Conservation (phyloP, 768 basidiomycete species). For the Daedaleopsis nitida region DNA sequence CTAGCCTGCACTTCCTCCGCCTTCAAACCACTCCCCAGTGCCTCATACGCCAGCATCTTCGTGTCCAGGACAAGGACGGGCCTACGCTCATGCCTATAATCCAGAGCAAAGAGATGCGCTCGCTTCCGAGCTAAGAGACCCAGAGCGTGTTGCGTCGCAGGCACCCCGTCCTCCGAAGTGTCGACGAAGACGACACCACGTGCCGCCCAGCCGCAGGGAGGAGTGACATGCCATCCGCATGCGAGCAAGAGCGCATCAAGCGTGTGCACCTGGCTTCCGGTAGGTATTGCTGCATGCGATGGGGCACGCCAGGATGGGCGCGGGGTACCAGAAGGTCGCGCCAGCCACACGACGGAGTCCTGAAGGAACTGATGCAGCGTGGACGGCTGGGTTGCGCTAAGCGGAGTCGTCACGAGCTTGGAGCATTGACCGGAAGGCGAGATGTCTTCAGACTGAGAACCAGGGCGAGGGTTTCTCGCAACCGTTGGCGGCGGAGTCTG, state of each 20-base stretch:
- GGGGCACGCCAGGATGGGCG: slow-evolving; percentile 33
- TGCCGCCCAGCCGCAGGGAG: slow-evolving; percentile 15
- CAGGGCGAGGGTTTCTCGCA: slow-evolving; percentile 16
- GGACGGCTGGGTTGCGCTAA: not conserved
- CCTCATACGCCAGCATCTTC: slow-evolving; percentile 21
- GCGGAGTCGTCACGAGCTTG: no score
- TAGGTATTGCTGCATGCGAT: slow-evolving; percentile 33
- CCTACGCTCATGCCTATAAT: not conserved
- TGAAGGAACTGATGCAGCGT: slow-evolving; percentile 21
- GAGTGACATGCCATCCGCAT: slow-evolving; percentile 43
- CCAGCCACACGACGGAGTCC: slow-evolving; percentile 25
- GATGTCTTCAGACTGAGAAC: not conserved
- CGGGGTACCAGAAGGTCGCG: slow-evolving; percentile 10
- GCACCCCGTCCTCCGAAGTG: slow-evolving; percentile 1
- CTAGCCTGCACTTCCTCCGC: slow-evolving; percentile 14
- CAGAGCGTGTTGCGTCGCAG: slow-evolving; percentile 4
- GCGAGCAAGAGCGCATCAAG: slow-evolving; percentile 48
- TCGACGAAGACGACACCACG: slow-evolving; percentile 33
- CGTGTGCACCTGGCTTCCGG: slow-evolving; percentile 39
- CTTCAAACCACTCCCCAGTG: slow-evolving; percentile 8
- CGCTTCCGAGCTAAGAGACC: slow-evolving; percentile 8
- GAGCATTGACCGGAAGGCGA: no score
- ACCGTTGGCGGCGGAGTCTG: not conserved
- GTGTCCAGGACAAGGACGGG: slow-evolving; percentile 23
- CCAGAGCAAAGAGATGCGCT: not conserved